Base-by-base conservation (phyloP, 768 basidiomycete species). In the Hypholoma sublateritium region DNA sequence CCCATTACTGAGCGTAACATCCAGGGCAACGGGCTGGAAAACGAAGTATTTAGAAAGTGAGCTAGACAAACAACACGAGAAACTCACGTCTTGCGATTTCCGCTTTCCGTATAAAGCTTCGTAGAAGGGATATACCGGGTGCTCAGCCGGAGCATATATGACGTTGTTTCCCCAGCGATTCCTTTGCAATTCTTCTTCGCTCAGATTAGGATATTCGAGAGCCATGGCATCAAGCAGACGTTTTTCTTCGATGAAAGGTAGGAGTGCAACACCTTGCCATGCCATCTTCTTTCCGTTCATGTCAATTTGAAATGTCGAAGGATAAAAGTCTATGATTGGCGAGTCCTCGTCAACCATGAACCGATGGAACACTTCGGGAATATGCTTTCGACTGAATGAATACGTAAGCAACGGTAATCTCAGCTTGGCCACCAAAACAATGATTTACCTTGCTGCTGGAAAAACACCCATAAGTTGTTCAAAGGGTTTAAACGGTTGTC, bases 241-340 rank as follows among this genome's bases (percentile, higher is more conserved):
- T 54, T 80, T 81, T 69, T 87, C 80, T 67, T 98, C 92, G 60
- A 99, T 98, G 77, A 98, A 99, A 0, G 97, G 95, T 19, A 99
- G 77, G 8, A 99, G 77, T 0, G 97, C 95, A 55, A 99, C 94
- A 53, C 97, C 97, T 72, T 99, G 96, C 97, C 97, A 99, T 6
- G 91, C 81, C 95, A 98, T 98, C 74, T 91, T 92, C 77, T 98
- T 98, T 57, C 97, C 97, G 67, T 99, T 99, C 97, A 99, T 99
- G 72, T 99, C 97, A 66, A 98, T 88, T 64, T 95, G 86, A 70
- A 99, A 99, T 14, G 88, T 84, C 0, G 79, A 60, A 0, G 96
- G 96, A 72, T 98, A 98, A 76, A 98, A 98, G 67, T 98, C 95
- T 58, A 93, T 84, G 71, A 98, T 98, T 7, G 94, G 93, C 0